Evolutionary conservation across 768 basidiomycete species (phyloP).

Genomic region (Lactifluus pinguis): DNA sequence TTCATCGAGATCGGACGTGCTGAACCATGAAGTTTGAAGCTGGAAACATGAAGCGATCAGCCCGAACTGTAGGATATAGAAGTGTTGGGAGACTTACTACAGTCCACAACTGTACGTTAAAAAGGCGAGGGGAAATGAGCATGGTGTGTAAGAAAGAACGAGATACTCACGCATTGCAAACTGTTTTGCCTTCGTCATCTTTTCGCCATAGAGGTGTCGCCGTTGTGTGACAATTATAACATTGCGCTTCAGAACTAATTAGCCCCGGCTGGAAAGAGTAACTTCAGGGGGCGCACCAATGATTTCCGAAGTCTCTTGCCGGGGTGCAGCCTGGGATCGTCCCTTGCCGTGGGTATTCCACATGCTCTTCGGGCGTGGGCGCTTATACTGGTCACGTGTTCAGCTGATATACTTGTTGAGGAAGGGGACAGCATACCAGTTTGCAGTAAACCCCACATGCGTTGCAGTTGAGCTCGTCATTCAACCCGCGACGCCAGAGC

Average conservation of each 20-base stretch:
- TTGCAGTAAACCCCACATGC: conserved; percentile 87
- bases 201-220: conserved; percentile 87
- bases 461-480: conserved; percentile 85
- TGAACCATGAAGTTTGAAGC: conserved; percentile 63
- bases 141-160: not conserved
- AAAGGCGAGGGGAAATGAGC: not conserved
- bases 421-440: conserved; percentile 40
- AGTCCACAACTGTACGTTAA: conserved; percentile 53
- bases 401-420: not conserved
- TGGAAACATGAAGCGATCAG: conserved; percentile 6
- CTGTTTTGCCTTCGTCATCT: conserved; percentile 85
- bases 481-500: conserved; percentile 55
- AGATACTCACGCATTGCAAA: conserved; percentile 74
- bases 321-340: conserved; percentile 51
- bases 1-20: conserved; percentile 87
- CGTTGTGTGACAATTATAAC: conserved; percentile 85
- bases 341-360: conserved; percentile 67
- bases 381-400: conserved; percentile 53
- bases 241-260: conserved; percentile 43
- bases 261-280: not conserved
- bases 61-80: not conserved
- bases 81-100: conserved; percentile 39
- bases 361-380: conserved; percentile 84
- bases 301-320: conserved; percentile 65
- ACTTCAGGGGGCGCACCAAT: conserved; percentile 40